A percentile compares a stretch with the other conserved stretches of the same genome.
Conservation (phyloP, 371 early-diverging fungal species). For the Apophysomyces trapeziformis region DNA sequence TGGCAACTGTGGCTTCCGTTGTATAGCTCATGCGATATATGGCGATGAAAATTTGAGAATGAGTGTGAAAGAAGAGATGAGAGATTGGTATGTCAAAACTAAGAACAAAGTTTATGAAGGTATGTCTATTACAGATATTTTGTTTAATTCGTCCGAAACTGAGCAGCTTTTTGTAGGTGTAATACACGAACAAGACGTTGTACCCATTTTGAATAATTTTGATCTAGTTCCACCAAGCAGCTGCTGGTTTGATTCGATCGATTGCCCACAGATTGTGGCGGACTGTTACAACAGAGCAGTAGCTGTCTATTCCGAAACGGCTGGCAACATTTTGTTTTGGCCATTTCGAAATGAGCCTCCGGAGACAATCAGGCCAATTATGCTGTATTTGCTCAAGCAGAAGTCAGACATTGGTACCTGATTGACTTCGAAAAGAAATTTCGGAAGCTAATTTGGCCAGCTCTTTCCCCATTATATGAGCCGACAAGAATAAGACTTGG, state of each 20-base stretch:
- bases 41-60: neutral
- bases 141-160: neutral
- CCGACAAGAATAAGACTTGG: too few relatives aligned
- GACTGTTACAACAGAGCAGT: too few relatives aligned
- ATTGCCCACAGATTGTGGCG: too few relatives aligned
- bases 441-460: too few relatives aligned
- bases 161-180: neutral
- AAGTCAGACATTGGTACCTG: neutral
- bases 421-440: too few relatives aligned
- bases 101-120: neutral
- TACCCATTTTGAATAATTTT: too few relatives aligned
- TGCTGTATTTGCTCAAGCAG: neutral
- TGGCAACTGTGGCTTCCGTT: too few relatives aligned
- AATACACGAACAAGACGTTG: neutral
- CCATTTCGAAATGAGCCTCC: conserved; percentile 1
- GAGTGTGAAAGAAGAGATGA: neutral
- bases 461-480: too few relatives aligned
- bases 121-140: neutral
- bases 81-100: neutral
- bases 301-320: neutral
- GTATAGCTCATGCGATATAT: too few relatives aligned
- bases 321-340: neutral
- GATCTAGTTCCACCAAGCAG: neutral
- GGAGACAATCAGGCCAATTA: neutral
- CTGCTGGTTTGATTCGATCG: too few relatives aligned